A percentile compares a stretch with the other conserved stretches of the same genome.
Evolutionary conservation across 2,329 filamentous ascomycete genomes (phyloP).

Genomic region (Botrytis pseudocinerea): DNA sequence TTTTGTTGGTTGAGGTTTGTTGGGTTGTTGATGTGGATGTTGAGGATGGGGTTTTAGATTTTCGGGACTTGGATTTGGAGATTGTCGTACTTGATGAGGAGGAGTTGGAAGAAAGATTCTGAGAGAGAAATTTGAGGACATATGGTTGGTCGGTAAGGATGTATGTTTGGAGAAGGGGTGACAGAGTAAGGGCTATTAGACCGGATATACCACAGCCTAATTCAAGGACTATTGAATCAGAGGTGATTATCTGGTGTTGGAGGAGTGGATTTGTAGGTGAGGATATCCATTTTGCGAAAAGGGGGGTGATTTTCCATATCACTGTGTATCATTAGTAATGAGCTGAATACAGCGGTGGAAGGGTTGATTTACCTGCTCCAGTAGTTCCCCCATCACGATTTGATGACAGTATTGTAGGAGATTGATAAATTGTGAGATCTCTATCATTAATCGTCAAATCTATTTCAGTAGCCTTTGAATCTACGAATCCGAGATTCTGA

Average conservation of each 20-base stretch:
- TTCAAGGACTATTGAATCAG: slow-evolving; percentile 58
- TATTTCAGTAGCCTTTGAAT: slow-evolving; percentile 65
- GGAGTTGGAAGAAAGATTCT: slow-evolving; percentile 66
- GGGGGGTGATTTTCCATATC: slow-evolving; percentile 87
- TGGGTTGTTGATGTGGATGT: not conserved
- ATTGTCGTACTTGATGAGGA: slow-evolving; percentile 17
- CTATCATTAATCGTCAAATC: slow-evolving; percentile 66
- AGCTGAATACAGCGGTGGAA: slow-evolving; percentile 19
- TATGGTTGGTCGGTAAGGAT: slow-evolving; percentile 88
- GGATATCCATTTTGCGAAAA: slow-evolving; percentile 78
- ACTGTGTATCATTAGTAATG: slow-evolving; percentile 51
- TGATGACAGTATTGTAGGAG: slow-evolving; percentile 77
- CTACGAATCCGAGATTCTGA: slow-evolving; percentile 81
- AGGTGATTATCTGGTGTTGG: slow-evolving; percentile 1
- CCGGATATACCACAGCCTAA: slow-evolving; percentile 87
- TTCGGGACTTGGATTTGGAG: slow-evolving; percentile 21
- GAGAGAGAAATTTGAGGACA: slow-evolving; percentile 71
- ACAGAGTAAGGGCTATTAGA: slow-evolving; percentile 70
- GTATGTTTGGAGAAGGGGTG: slow-evolving; percentile 60
- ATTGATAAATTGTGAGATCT: slow-evolving; percentile 79
- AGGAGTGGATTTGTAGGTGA: slow-evolving; percentile 60
- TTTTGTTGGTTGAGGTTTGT: slow-evolving; percentile 6
- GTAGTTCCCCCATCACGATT: slow-evolving; percentile 72
- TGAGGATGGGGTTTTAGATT: slow-evolving; percentile 31
- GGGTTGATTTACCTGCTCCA: slow-evolving; percentile 56